A percentile compares a stretch with the other conserved stretches of the same genome.
Conservation (phyloP, 768 basidiomycete species). For the Glaciozyma antarctica region DNA sequence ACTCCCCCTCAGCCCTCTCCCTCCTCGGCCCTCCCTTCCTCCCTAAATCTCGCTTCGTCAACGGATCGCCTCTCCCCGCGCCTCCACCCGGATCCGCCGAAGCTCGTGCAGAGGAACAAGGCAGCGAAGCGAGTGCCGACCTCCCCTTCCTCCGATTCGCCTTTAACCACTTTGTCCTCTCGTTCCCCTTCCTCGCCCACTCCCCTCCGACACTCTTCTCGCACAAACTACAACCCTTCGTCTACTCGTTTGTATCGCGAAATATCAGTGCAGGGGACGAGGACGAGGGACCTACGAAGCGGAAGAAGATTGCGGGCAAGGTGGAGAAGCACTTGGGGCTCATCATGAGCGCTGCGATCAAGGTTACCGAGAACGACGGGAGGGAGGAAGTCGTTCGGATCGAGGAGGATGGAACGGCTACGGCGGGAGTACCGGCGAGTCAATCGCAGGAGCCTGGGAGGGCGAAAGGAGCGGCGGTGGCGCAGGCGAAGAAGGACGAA, state of each 20-base stretch:
- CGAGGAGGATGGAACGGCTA: constrained; percentile 69
- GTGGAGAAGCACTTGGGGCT: constrained; percentile 75
- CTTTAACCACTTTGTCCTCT: constrained; percentile 83
- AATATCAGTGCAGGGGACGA: constrained; percentile 49
- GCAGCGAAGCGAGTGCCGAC: constrained; percentile 41
- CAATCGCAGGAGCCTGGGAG: constrained; percentile 15
- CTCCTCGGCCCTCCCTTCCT: constrained; percentile 82
- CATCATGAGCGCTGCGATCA: constrained; percentile 70
- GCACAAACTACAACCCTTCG: constrained; percentile 88
- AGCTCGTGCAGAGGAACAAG: constrained; percentile 8
- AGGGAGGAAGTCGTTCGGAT: constrained; percentile 82
- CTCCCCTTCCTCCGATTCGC: constrained; percentile 80
- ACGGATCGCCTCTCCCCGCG: constrained; percentile 35
- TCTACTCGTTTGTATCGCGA: constrained; percentile 67
- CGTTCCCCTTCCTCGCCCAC: constrained; percentile 85
- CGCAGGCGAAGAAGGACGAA: constrained; percentile 43
- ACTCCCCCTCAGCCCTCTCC: constrained; percentile 52
- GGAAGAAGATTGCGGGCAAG: constrained; percentile 62
- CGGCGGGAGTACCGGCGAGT: constrained; percentile 62
- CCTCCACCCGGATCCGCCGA: constrained; percentile 10
- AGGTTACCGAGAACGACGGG: constrained; percentile 54
- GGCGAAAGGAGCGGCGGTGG: constrained; percentile 2
- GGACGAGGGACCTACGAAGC: constrained; percentile 51
- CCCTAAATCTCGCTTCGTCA: constrained; percentile 50
- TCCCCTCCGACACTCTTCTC: constrained; percentile 89